Conservation (phyloP, 2,329 filamentous ascomycete genomes). For the Westerdykella aurantiaca region DNA sequence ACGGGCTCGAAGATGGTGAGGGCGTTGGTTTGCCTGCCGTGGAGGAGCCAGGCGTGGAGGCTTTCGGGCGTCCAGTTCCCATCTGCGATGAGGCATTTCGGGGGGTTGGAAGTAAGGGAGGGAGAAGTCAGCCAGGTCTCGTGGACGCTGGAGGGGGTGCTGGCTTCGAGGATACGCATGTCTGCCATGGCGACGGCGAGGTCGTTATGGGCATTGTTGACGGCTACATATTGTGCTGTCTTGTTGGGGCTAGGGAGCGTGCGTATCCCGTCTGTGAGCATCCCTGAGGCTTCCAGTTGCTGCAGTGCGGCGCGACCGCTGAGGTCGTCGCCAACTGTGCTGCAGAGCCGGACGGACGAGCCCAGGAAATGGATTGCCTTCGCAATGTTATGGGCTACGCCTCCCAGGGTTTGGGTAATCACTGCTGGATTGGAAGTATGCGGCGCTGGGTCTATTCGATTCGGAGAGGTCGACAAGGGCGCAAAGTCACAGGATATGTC, state of each 20-base stretch:
- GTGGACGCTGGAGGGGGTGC: slow-evolving; percentile 19
- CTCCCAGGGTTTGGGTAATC: slow-evolving; percentile 79
- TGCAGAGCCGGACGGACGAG: slow-evolving; percentile 66
- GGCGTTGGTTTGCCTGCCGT: slow-evolving; percentile 52
- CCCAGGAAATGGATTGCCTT: slow-evolving; percentile 69
- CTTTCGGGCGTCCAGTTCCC: slow-evolving; percentile 72
- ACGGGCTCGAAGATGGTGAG: slow-evolving; percentile 86
- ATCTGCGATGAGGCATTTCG: slow-evolving; percentile 80
- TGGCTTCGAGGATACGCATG: slow-evolving; percentile 70
- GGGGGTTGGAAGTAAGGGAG: slow-evolving; percentile 20
- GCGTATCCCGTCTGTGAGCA: slow-evolving; percentile 59
- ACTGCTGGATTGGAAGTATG: slow-evolving; percentile 81
- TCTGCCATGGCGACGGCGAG: slow-evolving; percentile 93
- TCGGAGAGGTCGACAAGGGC: slow-evolving; percentile 39
- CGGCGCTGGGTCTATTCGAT: slow-evolving; percentile 45
- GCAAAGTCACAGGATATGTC: slow-evolving; percentile 80
- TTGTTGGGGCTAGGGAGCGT: slow-evolving; percentile 45
- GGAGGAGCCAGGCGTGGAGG: slow-evolving; percentile 62
- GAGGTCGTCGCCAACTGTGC: slow-evolving; percentile 71
- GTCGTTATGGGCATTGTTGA: slow-evolving; percentile 79
- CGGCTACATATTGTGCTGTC: slow-evolving; percentile 85
- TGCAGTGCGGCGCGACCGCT: slow-evolving; percentile 69
- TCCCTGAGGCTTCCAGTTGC: slow-evolving; percentile 57
- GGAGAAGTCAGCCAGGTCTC: slow-evolving; percentile 13
- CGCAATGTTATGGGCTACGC: slow-evolving; percentile 88